These are phyloP conservation scores for Dryadomyces quercus-mongolicae DNA, from an alignment of 2,329 filamentous ascomycete species.

Conservation along the genomic window DNA sequence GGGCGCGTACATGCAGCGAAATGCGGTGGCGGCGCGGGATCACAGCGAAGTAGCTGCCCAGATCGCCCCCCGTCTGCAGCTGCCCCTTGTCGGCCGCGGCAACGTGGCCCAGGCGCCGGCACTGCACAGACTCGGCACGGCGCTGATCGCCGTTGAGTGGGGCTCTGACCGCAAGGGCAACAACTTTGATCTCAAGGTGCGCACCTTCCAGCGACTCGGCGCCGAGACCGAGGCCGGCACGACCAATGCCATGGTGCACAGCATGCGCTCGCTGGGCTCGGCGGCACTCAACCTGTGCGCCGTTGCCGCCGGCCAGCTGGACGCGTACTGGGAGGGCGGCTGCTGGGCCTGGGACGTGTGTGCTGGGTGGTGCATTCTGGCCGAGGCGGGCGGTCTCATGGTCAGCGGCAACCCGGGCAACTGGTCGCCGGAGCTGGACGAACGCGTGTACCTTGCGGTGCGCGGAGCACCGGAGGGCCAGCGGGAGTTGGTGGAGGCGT, in stretches of 20 bases:
- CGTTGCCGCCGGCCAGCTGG: conserved; percentile 58
- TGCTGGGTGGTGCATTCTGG: conserved; percentile 66
- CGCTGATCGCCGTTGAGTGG: conserved; percentile 63
- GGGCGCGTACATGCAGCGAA: conserved; percentile 49
- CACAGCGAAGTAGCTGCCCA: not conserved
- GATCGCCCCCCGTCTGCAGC: conserved; percentile 13
- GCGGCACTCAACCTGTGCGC: conserved; percentile 66
- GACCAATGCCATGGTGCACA: conserved; percentile 62
- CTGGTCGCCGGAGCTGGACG: conserved; percentile 52
- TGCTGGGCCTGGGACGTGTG: conserved; percentile 82
- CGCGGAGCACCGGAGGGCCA: conserved; percentile 47
- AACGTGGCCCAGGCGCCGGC: conserved; percentile 35
- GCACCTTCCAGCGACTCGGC: conserved; percentile 51
- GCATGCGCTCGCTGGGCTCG: conserved; percentile 55
- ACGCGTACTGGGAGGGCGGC: conserved; percentile 72
- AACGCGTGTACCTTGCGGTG: conserved; percentile 50
- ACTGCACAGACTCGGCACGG: conserved; percentile 46
- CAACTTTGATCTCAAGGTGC: conserved; percentile 59
- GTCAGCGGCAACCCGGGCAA: conserved; percentile 61
- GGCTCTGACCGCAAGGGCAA: conserved; percentile 54
- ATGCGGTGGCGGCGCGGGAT: conserved; percentile 25
- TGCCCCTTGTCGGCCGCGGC: conserved; percentile 26
- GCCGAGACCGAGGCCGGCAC: conserved; percentile 32
- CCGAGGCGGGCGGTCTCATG: conserved; percentile 63
- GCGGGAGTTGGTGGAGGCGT: conserved; percentile 49